Evolutionary conservation across 2,329 filamentous ascomycete species (phyloP).

Genomic region (Penicillium oxalicum): DNA sequence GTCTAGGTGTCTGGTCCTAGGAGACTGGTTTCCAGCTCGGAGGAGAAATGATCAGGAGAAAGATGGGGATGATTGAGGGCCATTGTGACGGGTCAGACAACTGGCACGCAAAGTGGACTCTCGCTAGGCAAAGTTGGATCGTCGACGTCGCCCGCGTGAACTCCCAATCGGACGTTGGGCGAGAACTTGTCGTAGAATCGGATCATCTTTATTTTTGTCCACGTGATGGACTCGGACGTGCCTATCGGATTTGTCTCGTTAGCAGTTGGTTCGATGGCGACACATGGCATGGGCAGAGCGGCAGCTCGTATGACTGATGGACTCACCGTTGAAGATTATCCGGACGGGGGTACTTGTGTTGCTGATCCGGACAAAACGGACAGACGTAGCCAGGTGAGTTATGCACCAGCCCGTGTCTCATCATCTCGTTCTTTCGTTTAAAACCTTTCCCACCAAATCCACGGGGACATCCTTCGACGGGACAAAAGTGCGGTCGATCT

Average conservation of each 20-base stretch:
- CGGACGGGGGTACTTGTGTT: slow-evolving; percentile 89
- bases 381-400: slow-evolving; percentile 92
- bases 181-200: slow-evolving; percentile 72
- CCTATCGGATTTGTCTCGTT: slow-evolving; percentile 42
- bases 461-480: slow-evolving; percentile 52
- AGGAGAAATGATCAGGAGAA: too few species aligned
- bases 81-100: too few species aligned
- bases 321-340: slow-evolving; percentile 89
- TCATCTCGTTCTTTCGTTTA: slow-evolving; percentile 66
- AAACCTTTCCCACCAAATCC: slow-evolving; percentile 60
- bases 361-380: slow-evolving; percentile 87
- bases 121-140: slow-evolving; percentile 35
- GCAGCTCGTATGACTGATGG: too few species aligned
- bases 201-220: slow-evolving; percentile 85
- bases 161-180: slow-evolving; percentile 80
- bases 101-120: too few species aligned
- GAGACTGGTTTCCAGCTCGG: too few species aligned
- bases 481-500: slow-evolving; percentile 59
- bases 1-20: not conserved
- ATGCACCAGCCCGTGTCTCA: slow-evolving; percentile 79
- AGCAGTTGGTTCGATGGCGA: not conserved
- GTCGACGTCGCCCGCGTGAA: slow-evolving; percentile 69
- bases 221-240: slow-evolving; percentile 89
- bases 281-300: too few species aligned
- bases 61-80: too few species aligned